A percentile compares a stretch with the other conserved stretches of the same genome.
These are phyloP conservation scores for Arthroderma sp. DNA, from an alignment of 2,329 filamentous ascomycete species.

Conservation along the genomic window DNA sequence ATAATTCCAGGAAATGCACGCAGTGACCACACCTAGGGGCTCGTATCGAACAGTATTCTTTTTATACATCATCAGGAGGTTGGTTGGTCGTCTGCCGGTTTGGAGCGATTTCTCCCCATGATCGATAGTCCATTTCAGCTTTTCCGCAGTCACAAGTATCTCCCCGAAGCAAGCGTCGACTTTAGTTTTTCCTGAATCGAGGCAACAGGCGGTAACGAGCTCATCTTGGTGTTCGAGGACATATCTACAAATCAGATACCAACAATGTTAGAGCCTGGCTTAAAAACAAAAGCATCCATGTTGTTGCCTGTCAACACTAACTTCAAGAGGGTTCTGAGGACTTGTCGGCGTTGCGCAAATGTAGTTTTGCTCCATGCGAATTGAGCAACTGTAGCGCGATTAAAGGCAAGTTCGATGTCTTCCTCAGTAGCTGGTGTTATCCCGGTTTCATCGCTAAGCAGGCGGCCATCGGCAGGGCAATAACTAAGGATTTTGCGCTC, in stretches of 20 bases:
- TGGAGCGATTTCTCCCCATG: constrained; percentile 74
- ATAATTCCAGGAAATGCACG: constrained; percentile 95
- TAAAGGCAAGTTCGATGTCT: constrained; percentile 67
- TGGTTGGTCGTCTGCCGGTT: constrained; percentile 65
- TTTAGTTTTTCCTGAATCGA: constrained; percentile 93
- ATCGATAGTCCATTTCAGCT: constrained; percentile 82
- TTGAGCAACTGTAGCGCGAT: constrained; percentile 62
- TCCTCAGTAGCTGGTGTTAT: constrained; percentile 59
- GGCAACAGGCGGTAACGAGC: constrained; percentile 71
- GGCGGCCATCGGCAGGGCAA: constrained; percentile 74
- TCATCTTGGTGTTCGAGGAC: constrained; percentile 79
- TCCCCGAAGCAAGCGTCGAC: constrained; percentile 89
- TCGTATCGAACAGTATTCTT: constrained; percentile 81
- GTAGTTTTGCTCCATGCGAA: constrained; percentile 61
- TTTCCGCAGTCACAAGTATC: constrained; percentile 86
- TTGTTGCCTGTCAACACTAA: constrained; percentile 12
- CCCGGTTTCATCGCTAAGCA: constrained; percentile 53
- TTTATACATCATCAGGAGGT: constrained; percentile 92
- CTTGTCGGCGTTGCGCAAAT: constrained; percentile 62
- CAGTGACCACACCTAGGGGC: constrained; percentile 81
- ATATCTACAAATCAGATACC: constrained; percentile 34
- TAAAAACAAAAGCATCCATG: not conserved
- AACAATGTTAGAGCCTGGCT: not conserved
- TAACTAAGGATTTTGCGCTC: constrained; percentile 30
- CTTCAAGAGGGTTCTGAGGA: constrained; percentile 68